phyloP scores from a whole-genome alignment of 106 monocot species.

The Cymbidium sinense region DNA sequence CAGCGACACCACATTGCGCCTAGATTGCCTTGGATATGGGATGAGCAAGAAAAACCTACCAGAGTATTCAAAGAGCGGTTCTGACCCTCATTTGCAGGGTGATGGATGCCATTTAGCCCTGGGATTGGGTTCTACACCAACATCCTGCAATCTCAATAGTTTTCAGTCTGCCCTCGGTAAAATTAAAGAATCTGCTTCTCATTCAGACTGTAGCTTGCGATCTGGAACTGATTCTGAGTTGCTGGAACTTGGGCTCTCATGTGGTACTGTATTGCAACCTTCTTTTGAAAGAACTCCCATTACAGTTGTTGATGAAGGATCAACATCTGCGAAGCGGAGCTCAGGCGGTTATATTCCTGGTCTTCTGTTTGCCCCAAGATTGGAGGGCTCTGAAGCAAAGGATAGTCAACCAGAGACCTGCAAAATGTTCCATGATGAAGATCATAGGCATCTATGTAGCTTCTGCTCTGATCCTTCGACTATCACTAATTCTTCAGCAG shows the following conservation, averaged over 20 bases:
- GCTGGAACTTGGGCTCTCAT: constrained; percentile 29
- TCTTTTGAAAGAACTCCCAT: not conserved
- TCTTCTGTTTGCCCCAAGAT: constrained; percentile 26
- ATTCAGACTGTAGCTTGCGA: constrained; percentile 7
- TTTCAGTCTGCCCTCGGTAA: not conserved
- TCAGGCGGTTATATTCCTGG: constrained; percentile 45
- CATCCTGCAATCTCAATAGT: not conserved
- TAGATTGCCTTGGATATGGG: constrained; percentile 18
- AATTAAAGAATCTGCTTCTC: constrained; percentile 15
- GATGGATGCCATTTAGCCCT: constrained; percentile 39
- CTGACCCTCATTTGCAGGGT: constrained; percentile 9
- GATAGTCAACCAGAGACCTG: no score
- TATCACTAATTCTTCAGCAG: constrained; percentile 23
- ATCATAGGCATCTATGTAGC: not conserved
- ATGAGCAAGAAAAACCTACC: not conserved
- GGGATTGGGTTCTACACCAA: constrained; percentile 43
- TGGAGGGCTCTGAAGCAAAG: no score
- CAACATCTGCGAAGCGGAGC: constrained; percentile 30
- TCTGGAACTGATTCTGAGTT: constrained; percentile 22
- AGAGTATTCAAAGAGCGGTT: not conserved
- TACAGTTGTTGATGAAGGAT: constrained; percentile 31
- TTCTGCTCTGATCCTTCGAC: constrained; percentile 15
- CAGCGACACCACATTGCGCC: constrained; percentile 24
- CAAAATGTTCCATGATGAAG: no score
- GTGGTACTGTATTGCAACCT: no score